These are phyloP conservation scores for Trifolium dubium DNA, from an alignment of 306 rosid species.

Conservation along the genomic window DNA sequence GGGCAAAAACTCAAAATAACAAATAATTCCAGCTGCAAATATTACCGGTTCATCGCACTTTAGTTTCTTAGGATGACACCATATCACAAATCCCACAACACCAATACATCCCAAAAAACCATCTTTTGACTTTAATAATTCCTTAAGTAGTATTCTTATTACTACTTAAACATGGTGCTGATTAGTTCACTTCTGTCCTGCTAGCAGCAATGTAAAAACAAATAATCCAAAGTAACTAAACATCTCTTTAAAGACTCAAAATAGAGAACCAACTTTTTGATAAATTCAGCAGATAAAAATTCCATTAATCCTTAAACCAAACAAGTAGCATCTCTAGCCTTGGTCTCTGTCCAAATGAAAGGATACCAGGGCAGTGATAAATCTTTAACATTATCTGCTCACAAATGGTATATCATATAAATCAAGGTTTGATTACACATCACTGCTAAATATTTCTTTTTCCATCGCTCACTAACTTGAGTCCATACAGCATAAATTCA, in stretches of 20 bases:
- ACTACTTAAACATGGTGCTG: conserved; percentile 43
- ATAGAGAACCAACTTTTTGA: conserved; percentile 54
- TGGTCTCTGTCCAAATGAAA: conserved; percentile 53
- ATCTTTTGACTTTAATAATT: conserved; percentile 46
- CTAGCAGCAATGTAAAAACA: conserved; percentile 44
- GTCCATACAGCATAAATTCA: conserved; percentile 66
- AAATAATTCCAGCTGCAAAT: conserved; percentile 36
- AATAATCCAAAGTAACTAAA: conserved; percentile 44
- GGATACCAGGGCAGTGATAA: conserved; percentile 49
- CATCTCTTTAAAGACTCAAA: conserved; percentile 42
- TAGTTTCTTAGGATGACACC: conserved; percentile 35
- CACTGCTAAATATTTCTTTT: conserved; percentile 56
- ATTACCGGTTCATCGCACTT: conserved; percentile 38
- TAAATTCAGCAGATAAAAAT: conserved; percentile 47
- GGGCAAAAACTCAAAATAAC: conserved; percentile 21
- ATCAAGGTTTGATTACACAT: conserved; percentile 55
- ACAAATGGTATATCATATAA: conserved; percentile 50
- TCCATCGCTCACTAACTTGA: conserved; percentile 53
- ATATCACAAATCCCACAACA: conserved; percentile 13
- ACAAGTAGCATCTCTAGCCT: conserved; percentile 50
- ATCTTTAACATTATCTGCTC: conserved; percentile 55
- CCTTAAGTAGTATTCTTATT: conserved; percentile 39
- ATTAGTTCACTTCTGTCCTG: conserved; percentile 46
- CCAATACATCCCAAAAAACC: conserved; percentile 37
- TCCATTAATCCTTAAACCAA: conserved; percentile 59